Evolutionary conservation across 1,284 basidiomycete genomes (phyloP), one percentile per base, ranked within the genome.

Genomic region (Leccinum brunneo-olivaceum): DNA sequence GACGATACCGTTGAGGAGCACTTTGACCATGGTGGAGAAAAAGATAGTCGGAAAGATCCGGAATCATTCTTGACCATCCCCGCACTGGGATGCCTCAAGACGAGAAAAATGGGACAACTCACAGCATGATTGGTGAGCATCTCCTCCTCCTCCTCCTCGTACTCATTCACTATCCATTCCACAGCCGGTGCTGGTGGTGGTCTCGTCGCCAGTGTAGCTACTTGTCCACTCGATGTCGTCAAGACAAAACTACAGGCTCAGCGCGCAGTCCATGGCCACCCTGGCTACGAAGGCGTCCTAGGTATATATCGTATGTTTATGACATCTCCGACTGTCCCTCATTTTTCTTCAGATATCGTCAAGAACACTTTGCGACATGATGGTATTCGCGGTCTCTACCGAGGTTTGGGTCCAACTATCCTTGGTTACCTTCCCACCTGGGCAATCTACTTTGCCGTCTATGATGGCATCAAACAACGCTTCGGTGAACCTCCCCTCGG

Each of bases 401-500:
- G 93, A 33, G 93, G 94, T 11, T 75, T 97, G 20, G 93, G 93
- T 8, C 94, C 93, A n/a, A 97, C 93, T 11, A 78, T 97, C 47
- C 76, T 93, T 5, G 93, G 93, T 6, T 96, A 97, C 66, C 77
- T 97, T 30, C 93, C 93, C 19, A 97, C 93, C 8, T 96, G 93
- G 93, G 93, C 91, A 20, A 97, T 97, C 55, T 97, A 96, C 66
- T 97, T 97, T 64, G 83, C 90, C n/a, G 90, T 97, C 15, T 96
- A 96, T 67, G 93, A 97, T 68, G 80, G 86, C 48, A 87, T 93
- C 65, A 96, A 96, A 73, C 78, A 78, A 19, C 68, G 73, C 27
- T 82, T 93, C 57, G 88, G 89, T 32, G 79, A 82, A 58, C 65
- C 67, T 25, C 76, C 81, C 4, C 63, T 76, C 9, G 77, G 72